Evolutionary conservation across 331 rosid species (phyloP).

Genomic region (Prunus yedoensis): DNA sequence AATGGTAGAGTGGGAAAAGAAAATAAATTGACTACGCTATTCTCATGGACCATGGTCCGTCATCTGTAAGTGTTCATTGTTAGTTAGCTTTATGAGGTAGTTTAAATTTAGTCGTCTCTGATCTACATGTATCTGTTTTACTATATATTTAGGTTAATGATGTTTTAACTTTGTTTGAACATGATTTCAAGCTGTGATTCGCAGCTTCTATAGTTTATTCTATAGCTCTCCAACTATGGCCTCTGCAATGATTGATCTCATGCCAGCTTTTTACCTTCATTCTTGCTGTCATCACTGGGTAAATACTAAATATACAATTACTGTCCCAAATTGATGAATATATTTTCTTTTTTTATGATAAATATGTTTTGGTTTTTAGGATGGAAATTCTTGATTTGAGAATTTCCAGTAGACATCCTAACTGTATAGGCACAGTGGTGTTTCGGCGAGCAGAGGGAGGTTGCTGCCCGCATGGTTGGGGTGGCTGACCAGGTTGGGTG

Average conservation of each 20-base stretch:
- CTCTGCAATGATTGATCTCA: slow-evolving; percentile 29
- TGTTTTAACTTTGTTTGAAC: too few relatives aligned
- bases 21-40: too few relatives aligned
- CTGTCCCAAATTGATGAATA: background rate
- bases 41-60: slow-evolving; percentile 8
- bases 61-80: slow-evolving; percentile 28
- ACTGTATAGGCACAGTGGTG: slow-evolving; percentile 15
- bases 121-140: too few relatives aligned
- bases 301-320: too few relatives aligned
- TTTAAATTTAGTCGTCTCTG: too few relatives aligned
- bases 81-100: slow-evolving; percentile 32
- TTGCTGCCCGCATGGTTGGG: too few relatives aligned
- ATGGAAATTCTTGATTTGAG: slow-evolving; percentile 39
- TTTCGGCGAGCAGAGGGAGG: background rate
- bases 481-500: too few relatives aligned
- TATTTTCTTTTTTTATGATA: too few relatives aligned
- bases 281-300: slow-evolving; percentile 35
- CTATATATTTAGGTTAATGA: too few relatives aligned
- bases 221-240: slow-evolving; percentile 44
- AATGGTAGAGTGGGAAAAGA: slow-evolving; percentile 55
- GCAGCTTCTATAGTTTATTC: slow-evolving; percentile 26
- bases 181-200: slow-evolving; percentile 1
- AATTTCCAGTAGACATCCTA: slow-evolving; percentile 25
- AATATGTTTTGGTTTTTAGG: slow-evolving; percentile 14
- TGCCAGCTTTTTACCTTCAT: slow-evolving; percentile 47